Evolutionary conservation across 352 stramenopile species (phyloP).

Genomic region (Globisporangium solare): DNA sequence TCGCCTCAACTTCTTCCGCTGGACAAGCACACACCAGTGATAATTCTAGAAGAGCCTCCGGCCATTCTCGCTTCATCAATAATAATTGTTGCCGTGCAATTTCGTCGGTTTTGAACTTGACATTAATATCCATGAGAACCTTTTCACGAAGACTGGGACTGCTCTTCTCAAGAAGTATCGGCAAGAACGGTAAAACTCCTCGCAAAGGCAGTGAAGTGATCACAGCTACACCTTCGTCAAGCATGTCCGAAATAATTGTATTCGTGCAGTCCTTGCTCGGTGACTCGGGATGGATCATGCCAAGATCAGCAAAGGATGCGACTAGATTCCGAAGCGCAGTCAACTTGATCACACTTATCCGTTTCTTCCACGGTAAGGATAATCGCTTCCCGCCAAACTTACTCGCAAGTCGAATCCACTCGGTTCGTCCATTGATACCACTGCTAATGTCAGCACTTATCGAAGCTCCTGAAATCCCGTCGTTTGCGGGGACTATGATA

Average conservation of each 20-base stretch:
- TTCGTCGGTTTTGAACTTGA: slow-evolving; percentile 81
- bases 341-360: slow-evolving; percentile 52
- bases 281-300: no score
- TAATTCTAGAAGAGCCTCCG: slow-evolving; percentile 67
- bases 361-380: slow-evolving; percentile 77
- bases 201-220: slow-evolving; percentile 62
- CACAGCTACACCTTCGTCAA: slow-evolving; percentile 51
- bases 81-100: slow-evolving; percentile 61
- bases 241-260: slow-evolving; percentile 34
- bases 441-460: slow-evolving; percentile 16
- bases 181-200: slow-evolving; percentile 69
- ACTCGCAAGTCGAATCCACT: slow-evolving; percentile 68
- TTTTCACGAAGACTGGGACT: slow-evolving; percentile 59
- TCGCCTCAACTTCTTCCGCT: slow-evolving; percentile 4
- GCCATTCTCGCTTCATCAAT: slow-evolving; percentile 72
- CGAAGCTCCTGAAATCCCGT: slow-evolving; percentile 28
- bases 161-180: slow-evolving; percentile 47
- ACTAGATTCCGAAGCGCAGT: slow-evolving; percentile 61
- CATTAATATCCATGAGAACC: slow-evolving; percentile 83
- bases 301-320: slow-evolving; percentile 1
- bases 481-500: slow-evolving; percentile 33
- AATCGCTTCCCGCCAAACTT: slow-evolving; percentile 62
- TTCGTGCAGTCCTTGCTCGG: slow-evolving; percentile 5
- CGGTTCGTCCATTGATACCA: slow-evolving; percentile 29
- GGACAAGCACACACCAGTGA: slow-evolving; percentile 51